Base-by-base conservation (phyloP, 2,329 filamentous ascomycete species). In the Rutstroemia sp. region DNA sequence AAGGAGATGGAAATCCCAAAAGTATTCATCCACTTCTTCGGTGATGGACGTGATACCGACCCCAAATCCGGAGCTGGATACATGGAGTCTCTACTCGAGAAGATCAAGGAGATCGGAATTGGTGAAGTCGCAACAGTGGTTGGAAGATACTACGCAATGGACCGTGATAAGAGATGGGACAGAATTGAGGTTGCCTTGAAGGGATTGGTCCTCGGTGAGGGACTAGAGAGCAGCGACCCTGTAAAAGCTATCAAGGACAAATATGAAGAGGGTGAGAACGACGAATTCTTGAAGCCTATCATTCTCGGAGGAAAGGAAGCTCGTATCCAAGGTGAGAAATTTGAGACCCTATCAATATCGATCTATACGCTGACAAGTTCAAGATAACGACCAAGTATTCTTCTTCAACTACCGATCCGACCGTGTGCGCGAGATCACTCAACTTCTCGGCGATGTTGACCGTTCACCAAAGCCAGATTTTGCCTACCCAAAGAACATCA, bases 351-450 rank as follows among this genome's bases (percentile, higher is more conserved):
- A 25, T 23, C n/a, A 16, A 12, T 10, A 5, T 30, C 10, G 1
- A n/a, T 4, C 49, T 5, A 3, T 14, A 37, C n/a, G 14, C 46
- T 46, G 53, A 59, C 4, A 19, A 27, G 48, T 54, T 38, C 23
- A 62, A 91, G 91, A 97, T 70, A 81, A 88, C 64, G 94, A 99
- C 71, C 92, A 90, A 54, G 82, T 97, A 68, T 97, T 97, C 83
- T 97, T 97, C 84, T 99, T 99, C 88, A 99, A 99, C 84, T 99
- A 99, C 81, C 90, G 94, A 69, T 97, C 94, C 57, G 94, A 99
- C 73, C 92, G 94, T 72, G 92, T 92, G 53, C 89, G 94, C 66
- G 94, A 99, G 74, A 88, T 99, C 72, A 95, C 91, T 50, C 94
- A 97, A 76, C 81, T 99, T 46, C 78, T 99, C 55, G 94, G 94